Conservation (phyloP, 306 rosid genomes). For the Acmispon strigosus region DNA sequence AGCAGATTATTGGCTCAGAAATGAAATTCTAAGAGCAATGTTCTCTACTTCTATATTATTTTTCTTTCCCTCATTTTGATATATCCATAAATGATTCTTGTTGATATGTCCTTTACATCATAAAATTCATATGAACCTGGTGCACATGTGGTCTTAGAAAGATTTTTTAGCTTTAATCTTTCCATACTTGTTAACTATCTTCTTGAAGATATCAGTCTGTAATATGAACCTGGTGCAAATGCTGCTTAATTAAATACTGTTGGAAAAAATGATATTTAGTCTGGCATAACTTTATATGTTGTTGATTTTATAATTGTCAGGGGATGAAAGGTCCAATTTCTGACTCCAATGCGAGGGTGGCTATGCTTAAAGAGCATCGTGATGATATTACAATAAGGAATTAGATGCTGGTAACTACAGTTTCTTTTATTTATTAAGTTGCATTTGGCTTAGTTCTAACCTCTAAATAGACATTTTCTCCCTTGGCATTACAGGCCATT, state of each 20-base stretch:
- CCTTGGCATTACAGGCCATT: conserved; percentile 56
- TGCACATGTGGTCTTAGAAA: conserved; percentile 60
- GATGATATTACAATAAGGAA: conserved; percentile 49
- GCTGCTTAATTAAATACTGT: conserved; percentile 24
- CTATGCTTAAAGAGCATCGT: conserved; percentile 68
- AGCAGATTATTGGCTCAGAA: conserved; percentile 59
- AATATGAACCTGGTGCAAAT: conserved; percentile 64
- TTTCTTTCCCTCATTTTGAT: conserved; percentile 8
- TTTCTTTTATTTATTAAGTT: neutral
- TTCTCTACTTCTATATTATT: conserved; percentile 30
- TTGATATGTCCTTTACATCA: conserved; percentile 37
- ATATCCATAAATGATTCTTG: neutral
- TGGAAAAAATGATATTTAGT: neutral
- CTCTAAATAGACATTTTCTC: neutral
- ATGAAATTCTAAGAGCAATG: conserved; percentile 87
- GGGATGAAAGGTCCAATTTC: conserved; percentile 92
- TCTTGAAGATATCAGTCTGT: conserved; percentile 52
- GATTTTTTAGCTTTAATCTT: conserved; percentile 74
- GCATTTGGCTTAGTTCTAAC: neutral
- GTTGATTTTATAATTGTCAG: conserved; percentile 21
- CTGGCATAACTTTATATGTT: neutral
- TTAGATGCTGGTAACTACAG: conserved; percentile 65
- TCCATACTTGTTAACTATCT: conserved; percentile 70
- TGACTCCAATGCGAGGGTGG: conserved; percentile 55
- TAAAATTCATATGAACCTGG: conserved; percentile 81